phyloP scores from a whole-genome alignment of 2,329 filamentous ascomycete genomes.

The Dothistroma pini region DNA sequence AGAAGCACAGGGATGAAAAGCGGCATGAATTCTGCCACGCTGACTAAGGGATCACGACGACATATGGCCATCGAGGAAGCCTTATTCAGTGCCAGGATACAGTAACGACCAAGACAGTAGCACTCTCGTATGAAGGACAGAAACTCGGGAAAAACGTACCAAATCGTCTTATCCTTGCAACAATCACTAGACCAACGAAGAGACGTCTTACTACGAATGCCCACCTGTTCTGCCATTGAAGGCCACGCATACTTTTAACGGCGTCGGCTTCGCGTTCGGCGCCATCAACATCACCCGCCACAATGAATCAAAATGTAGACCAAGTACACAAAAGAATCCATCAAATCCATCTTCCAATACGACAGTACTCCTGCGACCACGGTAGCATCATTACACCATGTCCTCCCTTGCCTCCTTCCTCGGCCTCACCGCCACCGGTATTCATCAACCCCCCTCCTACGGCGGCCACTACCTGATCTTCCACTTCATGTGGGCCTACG shows the following conservation, averaged over 20 bases:
- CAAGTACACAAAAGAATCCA: background rate
- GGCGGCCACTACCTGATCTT: slow-evolving; percentile 36
- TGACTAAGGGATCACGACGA: background rate
- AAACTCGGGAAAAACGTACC: background rate
- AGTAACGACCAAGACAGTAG: background rate
- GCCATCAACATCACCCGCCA: background rate
- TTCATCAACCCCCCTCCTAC: slow-evolving; percentile 22
- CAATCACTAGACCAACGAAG: background rate
- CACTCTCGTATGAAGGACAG: background rate
- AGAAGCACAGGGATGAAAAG: background rate
- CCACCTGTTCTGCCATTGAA: background rate
- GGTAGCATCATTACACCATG: slow-evolving; percentile 7
- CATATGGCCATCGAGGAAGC: background rate
- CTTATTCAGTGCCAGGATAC: background rate
- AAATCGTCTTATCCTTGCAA: background rate
- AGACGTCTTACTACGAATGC: background rate
- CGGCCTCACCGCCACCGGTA: slow-evolving; percentile 22
- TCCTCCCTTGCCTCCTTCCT: slow-evolving; percentile 23
- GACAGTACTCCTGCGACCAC: background rate
- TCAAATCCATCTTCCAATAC: background rate
- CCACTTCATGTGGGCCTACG: slow-evolving; percentile 47
- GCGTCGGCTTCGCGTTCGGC: slow-evolving; percentile 3
- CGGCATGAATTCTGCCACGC: background rate
- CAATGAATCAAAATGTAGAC: background rate
- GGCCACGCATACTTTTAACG: background rate